Evolutionary conservation across 495 filamentous ascomycete genomes (phyloP), one percentile per base, ranked within the genome.

Genomic region (Hyphodiscus hymeniophilus): DNA sequence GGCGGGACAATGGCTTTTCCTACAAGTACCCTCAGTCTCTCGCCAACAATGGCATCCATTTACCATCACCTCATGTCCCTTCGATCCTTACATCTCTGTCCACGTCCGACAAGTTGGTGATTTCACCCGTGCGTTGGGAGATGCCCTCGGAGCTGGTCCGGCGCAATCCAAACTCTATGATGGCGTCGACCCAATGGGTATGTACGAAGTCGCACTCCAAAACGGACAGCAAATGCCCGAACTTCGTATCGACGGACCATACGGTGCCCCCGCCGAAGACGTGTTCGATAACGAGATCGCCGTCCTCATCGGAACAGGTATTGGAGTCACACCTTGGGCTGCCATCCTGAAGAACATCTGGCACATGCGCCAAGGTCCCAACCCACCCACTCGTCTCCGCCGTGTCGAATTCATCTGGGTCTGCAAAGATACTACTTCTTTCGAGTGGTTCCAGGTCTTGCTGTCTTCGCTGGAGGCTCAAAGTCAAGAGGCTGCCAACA

Each of bases 341-440:
- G 81, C 86, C 11, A 97, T 97, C 55, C 74, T 99, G 36, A 99
- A 99, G 70, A 95, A 94, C 63, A 97, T 99, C 70, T 99, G 87
- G 86, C 89, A 99, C 60, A 73, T 91, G 51, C 87, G 92, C 31
- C 81, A 87, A 46, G 77, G 79, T 24, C 88, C 88, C 12, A 88
- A 95, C 64, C 84, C 87, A 22, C 89, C 90, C 0, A 80, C 77
- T 24, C 86, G 94, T 61, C 77, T 99, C 33, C 82, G 89, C 43
- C 82, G 92, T 63, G 90, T 99, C 15, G 92, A 99, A 63, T 97
- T 99, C 66, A 95, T 97, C 71, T 99, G 92, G 92, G 82, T 97
- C 46, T 97, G 94, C 75, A 94, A 84, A 63, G 91, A 98, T 58
- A 97, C 89, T 2, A 80, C 73, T 31, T 95, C 91, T 0, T 98